Evolutionary conservation across 2,329 filamentous ascomycete species (phyloP), one percentile per base, ranked within the genome.

Genomic region (Fusarium aywerte): DNA sequence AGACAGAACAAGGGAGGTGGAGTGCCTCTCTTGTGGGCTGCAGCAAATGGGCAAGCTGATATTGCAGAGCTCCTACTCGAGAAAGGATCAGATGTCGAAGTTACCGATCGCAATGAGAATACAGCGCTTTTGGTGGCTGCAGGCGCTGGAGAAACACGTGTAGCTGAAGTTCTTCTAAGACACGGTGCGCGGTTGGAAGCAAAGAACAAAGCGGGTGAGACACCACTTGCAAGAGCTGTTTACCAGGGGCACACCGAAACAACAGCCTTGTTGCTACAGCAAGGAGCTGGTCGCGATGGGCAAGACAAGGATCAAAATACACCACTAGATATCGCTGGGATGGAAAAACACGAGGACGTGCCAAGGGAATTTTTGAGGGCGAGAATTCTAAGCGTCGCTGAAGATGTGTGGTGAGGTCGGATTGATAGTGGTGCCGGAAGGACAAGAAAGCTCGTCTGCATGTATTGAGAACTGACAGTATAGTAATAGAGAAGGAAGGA

Each of bases 21-120:
- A 12, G n/a, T 39, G 6, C 50, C 56, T 3, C 5, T 58, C 15
- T 16, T 48, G 2, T 58, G 56, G 56, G 39, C 56, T 20, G 33
- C 35, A 2, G 40, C 40, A 5, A 58, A 58, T 2, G 33, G 21
- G 1, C 20, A 39, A 4, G 5, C 18, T 1, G 11, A 23, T 5
- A 12, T 39, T 18, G 18, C 21, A 1, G 11, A 2, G 2, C 21
- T 29, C 7, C 40, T 58, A 0, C 35, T 58, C 0, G 18, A 23
- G 1, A n/a, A 31, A 11, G 27, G 33, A 2, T 16, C 56, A 16
- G 25, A 38, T 15, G 5, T 47, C 0, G 27, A 57, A n/a, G 23
- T 6, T 0, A 40, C 15, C 13, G 29, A 57, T 5, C 5, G 25
- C 0, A 12, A 23, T 0, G 31, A 23, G 4, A 9, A 6, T 11